Percentiles rank a stretch among this genome's conserved stretches.
phyloP scores from a whole-genome alignment of 371 early-diverging fungal species.

The Zopfochytrium polystomum region DNA sequence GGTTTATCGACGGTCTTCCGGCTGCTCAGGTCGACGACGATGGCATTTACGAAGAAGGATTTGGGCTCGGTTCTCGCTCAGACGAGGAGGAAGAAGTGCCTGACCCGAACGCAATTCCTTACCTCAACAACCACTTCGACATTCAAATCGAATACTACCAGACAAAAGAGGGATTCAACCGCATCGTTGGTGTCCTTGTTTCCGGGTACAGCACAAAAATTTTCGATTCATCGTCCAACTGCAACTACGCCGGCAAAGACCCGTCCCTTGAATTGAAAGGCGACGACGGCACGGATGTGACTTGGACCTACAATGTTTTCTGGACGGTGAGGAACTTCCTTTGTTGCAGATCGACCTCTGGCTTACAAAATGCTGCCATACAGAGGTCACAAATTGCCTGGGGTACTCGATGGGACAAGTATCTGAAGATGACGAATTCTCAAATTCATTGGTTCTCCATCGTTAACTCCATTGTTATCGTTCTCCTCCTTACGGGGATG shows the following conservation, averaged over 20 bases:
- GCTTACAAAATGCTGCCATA: neutral
- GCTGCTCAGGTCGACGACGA: slow-evolving; percentile 70
- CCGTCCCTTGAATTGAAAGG: slow-evolving; percentile 19
- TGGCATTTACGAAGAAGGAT: slow-evolving; percentile 56
- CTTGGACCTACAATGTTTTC: slow-evolving; percentile 78
- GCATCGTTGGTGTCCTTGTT: slow-evolving; percentile 89
- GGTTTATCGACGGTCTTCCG: slow-evolving; percentile 91
- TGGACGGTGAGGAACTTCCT: slow-evolving; percentile 61
- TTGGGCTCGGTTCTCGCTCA: slow-evolving; percentile 64
- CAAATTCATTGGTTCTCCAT: slow-evolving; percentile 81
- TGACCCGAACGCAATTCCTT: slow-evolving; percentile 16
- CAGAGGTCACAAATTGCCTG: slow-evolving; percentile 60
- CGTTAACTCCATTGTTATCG: slow-evolving; percentile 87
- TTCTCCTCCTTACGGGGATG: slow-evolving; percentile 85
- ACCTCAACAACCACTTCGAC: slow-evolving; percentile 86
- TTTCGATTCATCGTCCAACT: slow-evolving; percentile 30
- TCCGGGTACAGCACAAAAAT: slow-evolving; percentile 53
- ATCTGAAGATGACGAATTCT: slow-evolving; percentile 79
- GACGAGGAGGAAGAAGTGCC: slow-evolving; percentile 24
- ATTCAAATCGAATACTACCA: slow-evolving; percentile 80
- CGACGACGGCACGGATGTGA: slow-evolving; percentile 48
- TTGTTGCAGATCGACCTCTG: neutral
- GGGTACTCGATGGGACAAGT: slow-evolving; percentile 95
- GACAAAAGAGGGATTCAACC: slow-evolving; percentile 50
- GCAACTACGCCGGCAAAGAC: slow-evolving; percentile 12